Conservation (phyloP, 2,329 filamentous ascomycete species). For the Trichophyton rubrum region DNA sequence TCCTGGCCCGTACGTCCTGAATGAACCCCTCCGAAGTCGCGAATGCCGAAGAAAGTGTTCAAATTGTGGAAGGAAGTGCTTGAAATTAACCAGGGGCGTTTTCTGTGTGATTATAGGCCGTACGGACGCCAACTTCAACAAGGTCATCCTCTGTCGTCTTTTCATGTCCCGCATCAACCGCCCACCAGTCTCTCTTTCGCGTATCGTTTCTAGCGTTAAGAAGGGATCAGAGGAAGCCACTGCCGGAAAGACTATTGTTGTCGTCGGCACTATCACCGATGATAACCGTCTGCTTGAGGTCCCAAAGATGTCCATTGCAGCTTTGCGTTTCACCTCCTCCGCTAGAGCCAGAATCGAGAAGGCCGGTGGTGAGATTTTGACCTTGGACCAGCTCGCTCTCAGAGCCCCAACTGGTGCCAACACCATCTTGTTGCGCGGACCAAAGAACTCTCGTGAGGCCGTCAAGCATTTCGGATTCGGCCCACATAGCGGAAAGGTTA, state of each 20-base stretch:
- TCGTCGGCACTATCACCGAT: constrained; percentile 92
- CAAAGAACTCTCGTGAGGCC: constrained; percentile 96
- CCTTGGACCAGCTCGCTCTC: constrained; percentile 92
- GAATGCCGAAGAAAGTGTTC: neutral
- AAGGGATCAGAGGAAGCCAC: constrained; percentile 42
- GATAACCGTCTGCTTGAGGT: constrained; percentile 86
- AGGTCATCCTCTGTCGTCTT: constrained; percentile 90
- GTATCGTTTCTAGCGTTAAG: constrained; percentile 56
- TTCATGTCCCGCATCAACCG: constrained; percentile 99
- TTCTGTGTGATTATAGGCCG: constrained; percentile 48
- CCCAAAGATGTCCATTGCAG: constrained; percentile 87
- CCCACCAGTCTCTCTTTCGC: constrained; percentile 84
- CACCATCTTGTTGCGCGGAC: constrained; percentile 91
- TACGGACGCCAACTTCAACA: constrained; percentile 97
- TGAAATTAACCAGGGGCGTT: constrained; percentile 3
- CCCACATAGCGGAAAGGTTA: constrained; percentile 92
- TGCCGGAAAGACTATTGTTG: constrained; percentile 67
- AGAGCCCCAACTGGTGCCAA: constrained; percentile 91
- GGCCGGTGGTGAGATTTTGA: constrained; percentile 88
- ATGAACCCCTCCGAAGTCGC: neutral
- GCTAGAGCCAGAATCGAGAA: constrained; percentile 86
- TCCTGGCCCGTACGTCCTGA: constrained; percentile 69
- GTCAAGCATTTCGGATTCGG: constrained; percentile 99
- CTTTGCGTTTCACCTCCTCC: constrained; percentile 91
- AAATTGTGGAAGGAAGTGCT: constrained; percentile 10